Conservation (phyloP, 331 rosid species). For the Telfairia occidentalis region DNA sequence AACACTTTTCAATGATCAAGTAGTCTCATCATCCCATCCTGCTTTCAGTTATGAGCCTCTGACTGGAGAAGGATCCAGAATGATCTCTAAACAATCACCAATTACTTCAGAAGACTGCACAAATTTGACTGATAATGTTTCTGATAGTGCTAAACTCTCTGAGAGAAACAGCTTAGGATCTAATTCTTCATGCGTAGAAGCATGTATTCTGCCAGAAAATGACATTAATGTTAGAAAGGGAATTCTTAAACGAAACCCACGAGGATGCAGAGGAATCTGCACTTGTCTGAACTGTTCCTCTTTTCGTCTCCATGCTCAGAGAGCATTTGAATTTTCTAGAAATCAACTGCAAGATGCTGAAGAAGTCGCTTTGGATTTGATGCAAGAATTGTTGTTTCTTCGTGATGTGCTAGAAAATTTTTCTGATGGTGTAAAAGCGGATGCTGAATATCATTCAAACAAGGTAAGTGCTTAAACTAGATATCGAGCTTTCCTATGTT, state of each 20-base stretch:
- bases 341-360: conserved; percentile 64
- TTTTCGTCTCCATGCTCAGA: conserved; percentile 70
- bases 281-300: conserved; percentile 75
- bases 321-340: conserved; percentile 73
- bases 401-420: conserved; percentile 39
- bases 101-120: conserved; percentile 15
- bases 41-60: conserved; percentile 12
- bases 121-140: conserved; percentile 8
- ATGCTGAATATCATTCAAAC: conserved; percentile 14
- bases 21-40: conserved; percentile 12
- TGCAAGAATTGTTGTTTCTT: conserved; percentile 49
- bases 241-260: conserved; percentile 61
- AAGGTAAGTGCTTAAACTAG: conserved; percentile 31
- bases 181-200: conserved; percentile 17
- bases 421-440: conserved; percentile 19
- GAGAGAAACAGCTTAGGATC: conserved; percentile 18
- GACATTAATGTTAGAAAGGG: conserved; percentile 19
- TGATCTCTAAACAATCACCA: conserved; percentile 10
- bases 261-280: conserved; percentile 88
- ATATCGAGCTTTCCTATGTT: background rate
- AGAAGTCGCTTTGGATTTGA: conserved; percentile 56
- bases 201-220: conserved; percentile 16
- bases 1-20: conserved; percentile 7
- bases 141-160: conserved; percentile 13
- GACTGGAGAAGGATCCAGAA: conserved; percentile 15